phyloP scores from a whole-genome alignment of 2,329 filamentous ascomycete species.

The Beauveria scarabaeidicola region DNA sequence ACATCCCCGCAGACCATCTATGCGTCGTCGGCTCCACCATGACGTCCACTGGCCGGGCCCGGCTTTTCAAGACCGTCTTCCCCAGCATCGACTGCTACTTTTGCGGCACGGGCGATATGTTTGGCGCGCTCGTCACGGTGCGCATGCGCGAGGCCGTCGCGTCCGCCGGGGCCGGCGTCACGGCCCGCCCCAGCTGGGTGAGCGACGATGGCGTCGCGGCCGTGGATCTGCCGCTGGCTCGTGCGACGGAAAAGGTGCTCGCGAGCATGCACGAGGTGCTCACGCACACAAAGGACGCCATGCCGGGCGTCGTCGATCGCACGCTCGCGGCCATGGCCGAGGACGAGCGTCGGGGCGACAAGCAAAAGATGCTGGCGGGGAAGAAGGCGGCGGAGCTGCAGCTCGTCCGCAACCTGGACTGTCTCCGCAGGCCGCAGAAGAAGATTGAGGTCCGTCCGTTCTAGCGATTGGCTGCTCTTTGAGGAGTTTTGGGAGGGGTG shows the following conservation, averaged over 20 bases:
- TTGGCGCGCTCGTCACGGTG: slow-evolving; percentile 81
- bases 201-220: slow-evolving; percentile 63
- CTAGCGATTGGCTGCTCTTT: slow-evolving; percentile 18
- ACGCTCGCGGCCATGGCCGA: slow-evolving; percentile 35
- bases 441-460: slow-evolving; percentile 48
- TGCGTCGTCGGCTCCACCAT: slow-evolving; percentile 72
- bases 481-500: neutral
- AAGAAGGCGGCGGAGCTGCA: slow-evolving; percentile 86
- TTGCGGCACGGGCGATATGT: slow-evolving; percentile 96
- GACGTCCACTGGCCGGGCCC: slow-evolving; percentile 52
- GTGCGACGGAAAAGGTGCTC: slow-evolving; percentile 76
- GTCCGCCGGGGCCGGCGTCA: slow-evolving; percentile 35
- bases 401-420: slow-evolving; percentile 65
- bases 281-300: slow-evolving; percentile 55
- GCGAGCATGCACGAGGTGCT: slow-evolving; percentile 89
- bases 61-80: slow-evolving; percentile 83
- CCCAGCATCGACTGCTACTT: slow-evolving; percentile 90
- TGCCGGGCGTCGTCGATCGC: slow-evolving; percentile 42
- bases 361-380: slow-evolving; percentile 51
- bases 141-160: slow-evolving; percentile 75
- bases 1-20: slow-evolving; percentile 43
- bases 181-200: slow-evolving; percentile 58
- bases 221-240: slow-evolving; percentile 70
- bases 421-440: slow-evolving; percentile 57
- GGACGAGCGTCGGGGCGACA: slow-evolving; percentile 42